Evolutionary conservation across 805 yeast genomes (phyloP), one percentile per base, ranked within the genome.

Genomic region (Metschnikowia baotianmanensis): DNA sequence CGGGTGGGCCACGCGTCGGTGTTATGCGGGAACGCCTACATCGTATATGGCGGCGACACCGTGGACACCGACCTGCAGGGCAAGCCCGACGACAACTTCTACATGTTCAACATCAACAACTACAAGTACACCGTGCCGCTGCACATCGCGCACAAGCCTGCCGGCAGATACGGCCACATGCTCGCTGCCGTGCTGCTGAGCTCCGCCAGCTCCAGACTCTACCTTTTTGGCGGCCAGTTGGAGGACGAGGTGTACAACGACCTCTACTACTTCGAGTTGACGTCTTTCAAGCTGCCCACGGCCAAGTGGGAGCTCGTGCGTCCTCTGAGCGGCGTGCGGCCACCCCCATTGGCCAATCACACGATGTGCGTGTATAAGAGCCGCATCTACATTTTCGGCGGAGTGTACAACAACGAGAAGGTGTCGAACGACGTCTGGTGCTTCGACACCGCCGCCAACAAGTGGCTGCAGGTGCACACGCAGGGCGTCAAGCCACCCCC

Each of bases 41-140:
- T 93, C 32, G 79, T 93, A 11, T 91, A 87, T 63, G 99, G 98
- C 25, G 99, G 99, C 55, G 99, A 93, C 59, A 93, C 98, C 1
- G 85, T 82, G 28, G 84, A 81, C 36, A 83, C 89, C 25, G 88
- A 84, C 56, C 76, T 76, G 35, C 73, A 74, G 36, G 88, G 88
- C 5, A 80, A 78, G 42, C 82, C 95, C 50, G 99, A 93, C 64
- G 90, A 91, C 63, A 87, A 86, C 58, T 69, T 93, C 45, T 93
- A 93, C 61, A 74, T 93, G 54, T 84, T 93, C 68, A 96, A 47
- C 75, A 77, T 46, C 53, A 69, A 67, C 56, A 68, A 68, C 56
- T 49, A 57, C 50, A 69, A 70, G 53, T 69, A 69, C 50, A 69
- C 74, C 25, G 61, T 68, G 23, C 76, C 76, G 12, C 57, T 60